Evolutionary conservation across 2,329 filamentous ascomycete species (phyloP).

Genomic region (Chaetomium olivaceum): DNA sequence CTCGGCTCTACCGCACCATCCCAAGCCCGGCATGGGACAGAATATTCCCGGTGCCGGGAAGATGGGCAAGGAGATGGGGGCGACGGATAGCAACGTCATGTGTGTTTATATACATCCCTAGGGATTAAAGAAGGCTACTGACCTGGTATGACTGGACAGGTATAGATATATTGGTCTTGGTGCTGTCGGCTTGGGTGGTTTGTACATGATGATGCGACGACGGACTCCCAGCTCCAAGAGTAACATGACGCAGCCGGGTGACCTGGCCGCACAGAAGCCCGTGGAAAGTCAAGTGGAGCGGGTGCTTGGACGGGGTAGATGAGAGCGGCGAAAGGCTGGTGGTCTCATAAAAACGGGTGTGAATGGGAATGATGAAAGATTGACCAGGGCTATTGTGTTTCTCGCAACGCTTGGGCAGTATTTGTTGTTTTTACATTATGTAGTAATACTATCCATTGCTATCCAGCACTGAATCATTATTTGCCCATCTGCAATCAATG

Average conservation of each 20-base stretch:
- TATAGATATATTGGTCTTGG: conserved; percentile 23
- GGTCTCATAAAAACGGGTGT: neutral
- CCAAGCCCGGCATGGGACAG: conserved; percentile 10
- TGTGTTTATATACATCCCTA: conserved; percentile 1
- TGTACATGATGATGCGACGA: conserved; percentile 28
- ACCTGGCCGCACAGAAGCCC: conserved; percentile 7
- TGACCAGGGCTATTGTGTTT: neutral
- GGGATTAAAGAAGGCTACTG: neutral
- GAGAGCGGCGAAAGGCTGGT: neutral
- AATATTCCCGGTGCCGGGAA: neutral
- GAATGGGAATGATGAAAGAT: neutral
- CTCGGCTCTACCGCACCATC: conserved; percentile 19
- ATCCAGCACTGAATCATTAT: neutral
- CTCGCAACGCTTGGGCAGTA: neutral
- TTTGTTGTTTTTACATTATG: neutral
- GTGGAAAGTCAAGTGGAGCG: neutral
- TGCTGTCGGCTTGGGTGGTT: conserved; percentile 20
- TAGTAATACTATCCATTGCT: neutral
- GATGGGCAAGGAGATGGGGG: conserved; percentile 24
- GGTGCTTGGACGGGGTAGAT: conserved; percentile 11
- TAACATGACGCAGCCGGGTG: conserved; percentile 10
- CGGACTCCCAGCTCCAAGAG: neutral
- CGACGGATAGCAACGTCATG: conserved; percentile 19
- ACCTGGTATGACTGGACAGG: neutral
- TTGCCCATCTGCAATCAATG: neutral